Conservation (phyloP, 225 moss, liverwort and hornwort species). For the Pseudisothecium myosuroides region DNA sequence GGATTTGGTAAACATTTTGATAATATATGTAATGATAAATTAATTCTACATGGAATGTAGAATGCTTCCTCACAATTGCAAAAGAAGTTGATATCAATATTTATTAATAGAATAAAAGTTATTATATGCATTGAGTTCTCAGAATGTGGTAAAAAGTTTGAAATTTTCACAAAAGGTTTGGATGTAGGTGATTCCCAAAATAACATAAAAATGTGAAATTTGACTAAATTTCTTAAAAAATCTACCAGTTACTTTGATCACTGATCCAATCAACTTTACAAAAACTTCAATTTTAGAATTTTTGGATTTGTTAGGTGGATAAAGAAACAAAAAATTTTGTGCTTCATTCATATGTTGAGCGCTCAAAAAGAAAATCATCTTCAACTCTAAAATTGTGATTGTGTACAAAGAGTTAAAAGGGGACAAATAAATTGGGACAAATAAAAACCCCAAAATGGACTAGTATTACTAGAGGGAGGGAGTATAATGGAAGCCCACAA, state of each 20-base stretch:
- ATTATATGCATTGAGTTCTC: background rate
- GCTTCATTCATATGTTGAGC: background rate
- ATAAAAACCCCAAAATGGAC: rapidly evolving
- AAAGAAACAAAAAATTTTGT: background rate
- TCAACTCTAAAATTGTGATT: background rate
- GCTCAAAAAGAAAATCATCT: background rate
- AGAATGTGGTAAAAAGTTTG: background rate
- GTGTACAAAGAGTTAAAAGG: background rate
- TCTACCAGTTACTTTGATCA: background rate
- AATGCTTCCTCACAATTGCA: background rate
- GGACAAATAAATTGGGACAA: background rate
- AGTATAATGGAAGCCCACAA: background rate
- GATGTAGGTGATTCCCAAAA: background rate
- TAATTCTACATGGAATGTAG: background rate
- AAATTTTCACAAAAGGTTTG: background rate
- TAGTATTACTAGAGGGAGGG: background rate
- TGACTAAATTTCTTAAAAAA: background rate
- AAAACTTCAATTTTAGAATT: background rate
- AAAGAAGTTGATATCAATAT: background rate
- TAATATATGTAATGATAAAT: background rate
- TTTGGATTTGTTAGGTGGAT: background rate
- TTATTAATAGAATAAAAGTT: background rate
- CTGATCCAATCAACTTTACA: background rate
- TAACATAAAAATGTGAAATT: background rate
- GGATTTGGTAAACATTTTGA: background rate